Base-by-base conservation (phyloP, 352 stramenopile genomes). In the Pythium folliculosum region DNA sequence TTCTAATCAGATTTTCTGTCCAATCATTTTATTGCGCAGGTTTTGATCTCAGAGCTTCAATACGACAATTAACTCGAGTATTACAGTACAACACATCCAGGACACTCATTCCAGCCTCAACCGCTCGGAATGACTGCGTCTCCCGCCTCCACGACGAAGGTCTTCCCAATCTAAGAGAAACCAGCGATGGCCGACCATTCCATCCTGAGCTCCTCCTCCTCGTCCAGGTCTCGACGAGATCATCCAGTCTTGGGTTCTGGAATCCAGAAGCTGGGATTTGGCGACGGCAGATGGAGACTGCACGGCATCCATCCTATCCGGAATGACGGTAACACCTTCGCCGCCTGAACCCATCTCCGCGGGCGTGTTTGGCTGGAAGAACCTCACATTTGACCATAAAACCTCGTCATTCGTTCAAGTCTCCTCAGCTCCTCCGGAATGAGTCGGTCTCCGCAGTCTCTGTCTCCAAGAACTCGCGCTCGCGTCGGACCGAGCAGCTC, bases 321-420 rank as follows among this genome's bases (percentile, higher is more conserved):
- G 49, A 56, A 56, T 56, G 49, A 56, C 49, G 49, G 25, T 56
- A 0, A 16, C n/a, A 32, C 27, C 27, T 32, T 14, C 43, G 43
- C 22, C 7, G 9, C 0, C 48, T 50, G 48, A 38, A 54, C 23
- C 52, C 52, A 47, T 48, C 51, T 58, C 51, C 44, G 30, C 52
- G 47, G n/a, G n/a, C 23, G 22, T n/a, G 25, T 32, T 37, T 54
- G 25, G 48, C 7, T 38, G 22, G 17, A 32, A 37, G 16, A 38
- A 57, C 51, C 30, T 32, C 30, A 45, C 27, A n/a, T 30, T 27
- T 1, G 16, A 2, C n/a, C 30, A 44, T 57, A 57, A 57, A 57
- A 57, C 51, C 51, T 57, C 30, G 19, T 2, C 50, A n/a, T 32
- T 32, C 27, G 35, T 10, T 40, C 32, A 9, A 37, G 5, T 9